Evolutionary conservation across 257 asterid genomes (phyloP).

Genomic region (Lavandula angustifolia): DNA sequence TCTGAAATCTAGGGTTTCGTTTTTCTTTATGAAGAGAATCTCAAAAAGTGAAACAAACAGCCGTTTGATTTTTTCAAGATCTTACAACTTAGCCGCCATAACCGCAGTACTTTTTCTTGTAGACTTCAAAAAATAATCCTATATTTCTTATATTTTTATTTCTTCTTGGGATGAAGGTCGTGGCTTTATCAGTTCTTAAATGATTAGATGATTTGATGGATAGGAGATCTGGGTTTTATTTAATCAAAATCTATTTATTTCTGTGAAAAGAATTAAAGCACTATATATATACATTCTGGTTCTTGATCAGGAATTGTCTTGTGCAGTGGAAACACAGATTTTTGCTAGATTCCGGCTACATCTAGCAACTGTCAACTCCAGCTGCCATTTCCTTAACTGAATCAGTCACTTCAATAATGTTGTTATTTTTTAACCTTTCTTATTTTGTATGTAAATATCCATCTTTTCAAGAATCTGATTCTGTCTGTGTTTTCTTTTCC

Average conservation of each 20-base stretch:
- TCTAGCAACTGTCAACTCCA: slow-evolving; percentile 40
- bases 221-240: background rate
- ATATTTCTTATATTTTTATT: too few species aligned
- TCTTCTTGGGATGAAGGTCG: slow-evolving; percentile 8
- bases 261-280: too few species aligned
- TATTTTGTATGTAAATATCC: too few species aligned
- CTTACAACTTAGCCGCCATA: slow-evolving; percentile 51
- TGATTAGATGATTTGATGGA: slow-evolving; percentile 31
- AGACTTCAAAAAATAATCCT: too few species aligned
- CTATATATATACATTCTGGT: background rate
- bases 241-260: too few species aligned
- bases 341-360: slow-evolving; percentile 28
- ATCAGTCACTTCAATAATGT: slow-evolving; percentile 71
- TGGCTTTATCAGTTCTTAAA: slow-evolving; percentile 1
- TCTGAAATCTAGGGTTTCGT: slow-evolving; percentile 65
- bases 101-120: slow-evolving; percentile 24
- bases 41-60: slow-evolving; percentile 24
- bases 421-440: too few species aligned
- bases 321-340: slow-evolving; percentile 54
- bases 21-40: too few species aligned
- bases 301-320: slow-evolving; percentile 45
- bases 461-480: too few species aligned
- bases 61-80: slow-evolving; percentile 25
- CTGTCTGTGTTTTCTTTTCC: too few species aligned
- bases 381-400: slow-evolving; percentile 47